A percentile compares a stretch with the other conserved stretches of the same genome.
These are phyloP conservation scores for Allium fistulosum DNA, from an alignment of 106 monocot species.

Conservation along the genomic window DNA sequence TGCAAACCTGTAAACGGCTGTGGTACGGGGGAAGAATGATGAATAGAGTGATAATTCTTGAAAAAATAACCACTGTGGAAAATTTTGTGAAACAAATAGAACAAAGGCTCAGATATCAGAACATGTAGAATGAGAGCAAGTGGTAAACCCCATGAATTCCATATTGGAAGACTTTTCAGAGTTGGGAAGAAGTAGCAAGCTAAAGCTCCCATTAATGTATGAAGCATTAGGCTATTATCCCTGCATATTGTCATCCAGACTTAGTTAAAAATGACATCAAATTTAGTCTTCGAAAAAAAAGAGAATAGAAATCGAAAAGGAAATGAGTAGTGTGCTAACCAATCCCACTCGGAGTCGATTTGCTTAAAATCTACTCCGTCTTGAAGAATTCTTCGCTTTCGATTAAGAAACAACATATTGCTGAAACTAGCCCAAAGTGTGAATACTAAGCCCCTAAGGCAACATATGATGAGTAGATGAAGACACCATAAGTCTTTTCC, in stretches of 20 bases:
- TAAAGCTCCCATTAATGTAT: conserved; percentile 45
- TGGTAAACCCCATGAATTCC: conserved; percentile 20
- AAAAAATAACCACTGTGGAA: conserved; percentile 45
- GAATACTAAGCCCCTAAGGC: conserved; percentile 33
- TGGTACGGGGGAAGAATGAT: conserved; percentile 59
- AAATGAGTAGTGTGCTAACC: conserved; percentile 20
- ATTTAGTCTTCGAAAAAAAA: neutral
- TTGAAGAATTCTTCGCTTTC: conserved; percentile 36
- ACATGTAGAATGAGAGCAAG: conserved; percentile 7
- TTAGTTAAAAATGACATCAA: neutral
- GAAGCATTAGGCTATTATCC: conserved; percentile 85
- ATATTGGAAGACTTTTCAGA: conserved; percentile 28
- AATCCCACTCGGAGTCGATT: conserved; percentile 83
- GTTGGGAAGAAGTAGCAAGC: conserved; percentile 35
- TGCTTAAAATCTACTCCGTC: conserved; percentile 61
- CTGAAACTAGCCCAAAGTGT: conserved; percentile 32
- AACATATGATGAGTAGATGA: conserved; percentile 42
- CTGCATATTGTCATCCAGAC: conserved; percentile 23
- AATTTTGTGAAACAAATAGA: conserved; percentile 42
- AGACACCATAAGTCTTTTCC: conserved; percentile 38
- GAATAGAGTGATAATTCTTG: conserved; percentile 56
- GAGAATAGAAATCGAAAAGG: neutral
- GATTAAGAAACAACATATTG: conserved; percentile 71
- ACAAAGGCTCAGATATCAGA: conserved; percentile 15
- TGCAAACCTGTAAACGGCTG: conserved; percentile 67